phyloP scores from a whole-genome alignment of 768 basidiomycete genomes.

The Trametes punicea region DNA sequence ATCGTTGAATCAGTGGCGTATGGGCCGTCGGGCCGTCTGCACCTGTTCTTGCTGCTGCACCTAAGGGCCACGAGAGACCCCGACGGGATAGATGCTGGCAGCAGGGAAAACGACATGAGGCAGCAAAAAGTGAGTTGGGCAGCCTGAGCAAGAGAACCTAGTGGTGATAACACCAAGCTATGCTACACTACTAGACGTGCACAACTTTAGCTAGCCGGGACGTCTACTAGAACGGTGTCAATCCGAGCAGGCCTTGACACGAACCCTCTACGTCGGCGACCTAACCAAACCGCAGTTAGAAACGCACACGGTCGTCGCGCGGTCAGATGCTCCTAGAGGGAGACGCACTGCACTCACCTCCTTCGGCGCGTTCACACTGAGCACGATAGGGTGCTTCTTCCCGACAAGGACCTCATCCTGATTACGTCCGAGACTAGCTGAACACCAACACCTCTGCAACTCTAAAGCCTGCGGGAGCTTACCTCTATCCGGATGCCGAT shows the following conservation, averaged over 20 bases:
- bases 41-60: too few species aligned
- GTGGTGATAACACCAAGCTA: not conserved
- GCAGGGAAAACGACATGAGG: too few species aligned
- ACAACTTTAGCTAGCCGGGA: not conserved
- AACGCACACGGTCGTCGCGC: not conserved
- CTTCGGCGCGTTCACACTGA: slow-evolving; percentile 76
- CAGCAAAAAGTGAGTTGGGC: too few species aligned
- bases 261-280: slow-evolving; percentile 77
- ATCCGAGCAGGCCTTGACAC: slow-evolving; percentile 67
- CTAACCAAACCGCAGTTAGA: slow-evolving; percentile 26
- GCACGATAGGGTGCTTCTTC: slow-evolving; percentile 53
- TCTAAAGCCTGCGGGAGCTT: not conserved
- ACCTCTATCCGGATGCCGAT: slow-evolving; percentile 86
- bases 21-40: too few species aligned
- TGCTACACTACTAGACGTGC: not conserved
- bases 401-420: slow-evolving; percentile 75
- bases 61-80: too few species aligned
- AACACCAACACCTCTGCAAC: not conserved
- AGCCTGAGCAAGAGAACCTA: not conserved
- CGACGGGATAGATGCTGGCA: too few species aligned
- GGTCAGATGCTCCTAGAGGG: not conserved
- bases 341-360: slow-evolving; percentile 48
- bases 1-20: not conserved
- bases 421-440: not conserved
- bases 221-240: slow-evolving; percentile 45